Evolutionary conservation across 2,329 filamentous ascomycete species (phyloP).

Genomic region (Aspergillus fumigatus): DNA sequence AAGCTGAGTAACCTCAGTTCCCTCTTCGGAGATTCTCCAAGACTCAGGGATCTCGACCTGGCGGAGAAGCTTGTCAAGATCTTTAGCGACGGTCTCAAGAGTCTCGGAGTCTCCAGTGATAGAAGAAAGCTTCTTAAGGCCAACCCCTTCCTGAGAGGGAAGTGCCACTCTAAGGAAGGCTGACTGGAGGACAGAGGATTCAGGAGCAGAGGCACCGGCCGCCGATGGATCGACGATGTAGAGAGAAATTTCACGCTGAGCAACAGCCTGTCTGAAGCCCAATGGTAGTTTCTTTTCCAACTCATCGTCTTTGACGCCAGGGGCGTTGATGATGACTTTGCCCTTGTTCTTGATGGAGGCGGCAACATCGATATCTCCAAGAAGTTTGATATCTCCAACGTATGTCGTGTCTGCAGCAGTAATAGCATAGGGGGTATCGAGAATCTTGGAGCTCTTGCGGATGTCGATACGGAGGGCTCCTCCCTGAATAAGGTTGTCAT

Average conservation of each 20-base stretch:
- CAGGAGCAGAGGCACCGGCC: constrained; percentile 62
- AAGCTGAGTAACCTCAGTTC: constrained; percentile 41
- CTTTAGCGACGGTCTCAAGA: constrained; percentile 55
- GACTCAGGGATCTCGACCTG: constrained; percentile 69
- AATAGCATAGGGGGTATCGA: constrained; percentile 80
- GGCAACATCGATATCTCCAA: constrained; percentile 72
- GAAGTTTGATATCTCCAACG: constrained; percentile 72
- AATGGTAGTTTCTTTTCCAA: constrained; percentile 78
- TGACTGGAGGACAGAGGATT: constrained; percentile 68
- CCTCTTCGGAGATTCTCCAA: constrained; percentile 68
- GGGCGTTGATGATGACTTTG: constrained; percentile 69
- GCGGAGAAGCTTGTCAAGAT: constrained; percentile 65
- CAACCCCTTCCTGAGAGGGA: constrained; percentile 59
- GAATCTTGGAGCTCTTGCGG: constrained; percentile 72
- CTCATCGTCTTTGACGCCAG: constrained; percentile 80
- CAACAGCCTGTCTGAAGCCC: constrained; percentile 65
- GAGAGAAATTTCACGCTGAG: constrained; percentile 65
- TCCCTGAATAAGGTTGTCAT: constrained; percentile 65
- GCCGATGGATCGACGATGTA: constrained; percentile 69
- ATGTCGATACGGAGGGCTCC: constrained; percentile 81
- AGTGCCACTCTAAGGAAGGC: constrained; percentile 77
- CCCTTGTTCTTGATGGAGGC: constrained; percentile 66
- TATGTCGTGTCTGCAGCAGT: constrained; percentile 74
- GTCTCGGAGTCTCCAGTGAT: constrained; percentile 58
- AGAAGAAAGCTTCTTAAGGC: constrained; percentile 62